Conservation (phyloP, 352 stramenopile species). For the Detonula confervacea region DNA sequence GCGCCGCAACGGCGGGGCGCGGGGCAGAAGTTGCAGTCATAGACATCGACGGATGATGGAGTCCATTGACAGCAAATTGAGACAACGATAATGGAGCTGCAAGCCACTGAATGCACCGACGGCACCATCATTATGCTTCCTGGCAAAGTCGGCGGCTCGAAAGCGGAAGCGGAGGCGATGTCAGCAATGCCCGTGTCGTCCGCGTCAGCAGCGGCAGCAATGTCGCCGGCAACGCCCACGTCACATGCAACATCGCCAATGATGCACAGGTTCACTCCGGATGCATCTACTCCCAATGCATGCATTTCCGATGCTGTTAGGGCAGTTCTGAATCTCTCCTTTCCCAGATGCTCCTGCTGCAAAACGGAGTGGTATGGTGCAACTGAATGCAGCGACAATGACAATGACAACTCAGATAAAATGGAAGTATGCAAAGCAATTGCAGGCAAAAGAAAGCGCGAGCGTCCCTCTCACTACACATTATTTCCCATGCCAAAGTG, state of each 20-base stretch:
- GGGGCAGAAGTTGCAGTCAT: too few species aligned
- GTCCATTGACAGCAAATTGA: background rate
- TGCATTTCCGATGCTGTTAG: background rate
- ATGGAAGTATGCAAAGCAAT: background rate
- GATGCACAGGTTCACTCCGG: too few species aligned
- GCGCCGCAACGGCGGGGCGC: too few species aligned
- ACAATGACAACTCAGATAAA: background rate
- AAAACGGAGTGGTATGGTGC: constrained; percentile 19
- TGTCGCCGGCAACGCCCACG: too few species aligned
- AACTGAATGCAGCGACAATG: background rate
- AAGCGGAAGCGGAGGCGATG: background rate
- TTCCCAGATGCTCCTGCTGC: constrained; percentile 22
- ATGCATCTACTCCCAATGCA: too few species aligned
- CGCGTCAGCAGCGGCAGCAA: too few species aligned
- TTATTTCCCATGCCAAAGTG: constrained; percentile 32
- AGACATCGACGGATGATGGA: too few species aligned
- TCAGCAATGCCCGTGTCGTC: too few species aligned
- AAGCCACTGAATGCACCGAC: background rate
- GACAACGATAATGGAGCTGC: background rate
- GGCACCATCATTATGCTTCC: background rate
- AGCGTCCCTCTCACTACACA: constrained; percentile 18
- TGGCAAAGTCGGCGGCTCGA: background rate
- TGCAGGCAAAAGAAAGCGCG: constrained; percentile 12
- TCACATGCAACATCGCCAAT: background rate
- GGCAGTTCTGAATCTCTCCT: constrained; percentile 12